Conservation (phyloP, 2,329 filamentous ascomycete genomes). For the Lachnum nothofagi region DNA sequence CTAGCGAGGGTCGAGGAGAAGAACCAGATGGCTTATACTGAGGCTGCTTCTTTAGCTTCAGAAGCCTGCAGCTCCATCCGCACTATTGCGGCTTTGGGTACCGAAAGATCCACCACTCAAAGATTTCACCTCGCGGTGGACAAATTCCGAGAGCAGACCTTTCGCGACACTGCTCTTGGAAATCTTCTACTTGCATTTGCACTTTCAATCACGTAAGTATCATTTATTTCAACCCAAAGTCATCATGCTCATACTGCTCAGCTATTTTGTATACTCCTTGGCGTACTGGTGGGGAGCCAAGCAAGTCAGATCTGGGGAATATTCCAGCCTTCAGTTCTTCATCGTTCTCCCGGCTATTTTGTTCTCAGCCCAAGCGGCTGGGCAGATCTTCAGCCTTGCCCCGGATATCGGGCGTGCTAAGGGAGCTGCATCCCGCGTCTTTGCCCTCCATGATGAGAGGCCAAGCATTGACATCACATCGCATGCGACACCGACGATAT, state of each 20-base stretch:
- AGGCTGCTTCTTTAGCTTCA: constrained; percentile 59
- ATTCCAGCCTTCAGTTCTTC: constrained; percentile 64
- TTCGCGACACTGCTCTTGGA: constrained; percentile 44
- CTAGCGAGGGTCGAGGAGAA: constrained; percentile 58
- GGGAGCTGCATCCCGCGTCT: constrained; percentile 54
- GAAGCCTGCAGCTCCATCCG: constrained; percentile 65
- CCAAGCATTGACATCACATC: constrained; percentile 32
- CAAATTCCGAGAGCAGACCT: constrained; percentile 50
- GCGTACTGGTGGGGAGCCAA: constrained; percentile 77
- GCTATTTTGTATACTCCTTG: constrained; percentile 67
- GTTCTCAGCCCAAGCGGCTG: constrained; percentile 67
- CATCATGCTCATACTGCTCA: constrained; percentile 42
- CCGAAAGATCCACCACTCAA: constrained; percentile 47
- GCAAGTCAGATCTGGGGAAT: constrained; percentile 61
- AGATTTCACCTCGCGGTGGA: constrained; percentile 49
- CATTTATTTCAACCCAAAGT: not conserved
- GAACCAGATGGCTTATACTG: constrained; percentile 59
- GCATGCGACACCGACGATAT: not conserved
- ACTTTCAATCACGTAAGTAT: constrained; percentile 29
- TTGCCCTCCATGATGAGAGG: constrained; percentile 42
- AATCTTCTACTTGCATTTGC: constrained; percentile 58
- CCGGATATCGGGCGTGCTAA: constrained; percentile 68
- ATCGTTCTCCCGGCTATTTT: constrained; percentile 68
- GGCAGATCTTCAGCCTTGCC: constrained; percentile 69
- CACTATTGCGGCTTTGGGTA: constrained; percentile 53